phyloP scores from a whole-genome alignment of 2,329 filamentous ascomycete genomes.

The Aspergillus felis region DNA sequence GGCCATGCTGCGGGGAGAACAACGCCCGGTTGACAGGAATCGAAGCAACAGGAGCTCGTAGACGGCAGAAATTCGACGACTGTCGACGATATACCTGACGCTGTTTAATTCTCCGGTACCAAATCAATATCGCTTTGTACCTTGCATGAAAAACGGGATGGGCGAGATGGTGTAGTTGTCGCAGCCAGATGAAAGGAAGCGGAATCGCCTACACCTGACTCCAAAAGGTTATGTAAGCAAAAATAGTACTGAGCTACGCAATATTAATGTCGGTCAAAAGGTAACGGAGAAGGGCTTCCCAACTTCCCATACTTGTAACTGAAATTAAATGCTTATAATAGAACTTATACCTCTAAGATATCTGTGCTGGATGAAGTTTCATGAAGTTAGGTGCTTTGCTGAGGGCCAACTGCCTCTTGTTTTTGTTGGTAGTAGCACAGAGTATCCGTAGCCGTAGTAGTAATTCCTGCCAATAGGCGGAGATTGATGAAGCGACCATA shows the following conservation, averaged over 20 bases:
- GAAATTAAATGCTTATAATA: background rate
- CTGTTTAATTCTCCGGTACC: background rate
- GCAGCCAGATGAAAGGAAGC: background rate
- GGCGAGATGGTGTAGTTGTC: background rate
- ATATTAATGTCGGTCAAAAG: background rate
- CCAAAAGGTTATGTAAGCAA: slow-evolving; percentile 15
- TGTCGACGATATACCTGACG: background rate
- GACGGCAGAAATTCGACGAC: background rate
- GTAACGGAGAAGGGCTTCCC: background rate
- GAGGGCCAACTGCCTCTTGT: background rate
- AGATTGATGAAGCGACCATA: background rate
- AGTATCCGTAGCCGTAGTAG: background rate
- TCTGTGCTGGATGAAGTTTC: background rate
- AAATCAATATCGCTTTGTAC: background rate
- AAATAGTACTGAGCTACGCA: background rate
- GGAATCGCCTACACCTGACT: slow-evolving; percentile 7
- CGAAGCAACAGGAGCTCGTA: background rate
- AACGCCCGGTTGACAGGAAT: background rate
- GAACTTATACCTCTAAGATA: background rate
- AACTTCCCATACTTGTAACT: background rate
- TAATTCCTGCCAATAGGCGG: background rate
- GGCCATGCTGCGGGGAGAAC: slow-evolving; percentile 25
- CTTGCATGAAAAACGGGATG: background rate
- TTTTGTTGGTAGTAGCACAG: background rate
- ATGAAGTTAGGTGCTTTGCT: background rate